These are phyloP conservation scores for Sugiyamaella americana DNA, from an alignment of 805 yeast species.

Conservation along the genomic window DNA sequence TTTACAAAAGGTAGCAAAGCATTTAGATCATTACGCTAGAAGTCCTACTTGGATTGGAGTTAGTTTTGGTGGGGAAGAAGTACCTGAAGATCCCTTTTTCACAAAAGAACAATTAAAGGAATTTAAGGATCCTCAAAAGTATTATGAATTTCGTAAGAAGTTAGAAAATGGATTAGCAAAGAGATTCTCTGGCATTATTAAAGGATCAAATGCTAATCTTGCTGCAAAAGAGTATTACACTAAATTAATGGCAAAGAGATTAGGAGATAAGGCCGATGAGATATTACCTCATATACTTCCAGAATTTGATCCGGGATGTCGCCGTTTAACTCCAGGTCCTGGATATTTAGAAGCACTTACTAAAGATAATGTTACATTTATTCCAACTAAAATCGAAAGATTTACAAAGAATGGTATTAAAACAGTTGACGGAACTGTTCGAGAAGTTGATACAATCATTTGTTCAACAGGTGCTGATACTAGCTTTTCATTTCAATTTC, in stretches of 20 bases:
- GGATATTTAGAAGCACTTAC: conserved; percentile 19
- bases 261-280: conserved; percentile 11
- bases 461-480: conserved; percentile 14
- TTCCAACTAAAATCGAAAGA: conserved; percentile 12
- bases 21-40: conserved; percentile 16
- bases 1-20: conserved; percentile 7
- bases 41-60: conserved; percentile 15
- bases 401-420: conserved; percentile 18
- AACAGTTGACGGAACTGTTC: conserved; percentile 17
- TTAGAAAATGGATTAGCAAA: conserved; percentile 7
- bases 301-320: conserved; percentile 18
- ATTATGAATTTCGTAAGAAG: conserved; percentile 7
- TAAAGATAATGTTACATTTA: conserved; percentile 19
- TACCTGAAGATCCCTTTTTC: conserved; percentile 7
- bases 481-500: conserved; percentile 7
- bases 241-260: conserved; percentile 7
- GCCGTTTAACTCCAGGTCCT: conserved; percentile 21
- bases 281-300: conserved; percentile 17
- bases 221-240: conserved; percentile 3
- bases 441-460: conserved; percentile 11
- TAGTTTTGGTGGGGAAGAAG: conserved; percentile 8
- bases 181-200: conserved; percentile 7
- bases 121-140: conserved; percentile 10
- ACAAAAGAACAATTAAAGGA: conserved; percentile 8
- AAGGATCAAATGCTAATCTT: conserved; percentile 6